phyloP scores from a whole-genome alignment of 2,329 filamentous ascomycete species.

The Aureobasidium sp. region DNA sequence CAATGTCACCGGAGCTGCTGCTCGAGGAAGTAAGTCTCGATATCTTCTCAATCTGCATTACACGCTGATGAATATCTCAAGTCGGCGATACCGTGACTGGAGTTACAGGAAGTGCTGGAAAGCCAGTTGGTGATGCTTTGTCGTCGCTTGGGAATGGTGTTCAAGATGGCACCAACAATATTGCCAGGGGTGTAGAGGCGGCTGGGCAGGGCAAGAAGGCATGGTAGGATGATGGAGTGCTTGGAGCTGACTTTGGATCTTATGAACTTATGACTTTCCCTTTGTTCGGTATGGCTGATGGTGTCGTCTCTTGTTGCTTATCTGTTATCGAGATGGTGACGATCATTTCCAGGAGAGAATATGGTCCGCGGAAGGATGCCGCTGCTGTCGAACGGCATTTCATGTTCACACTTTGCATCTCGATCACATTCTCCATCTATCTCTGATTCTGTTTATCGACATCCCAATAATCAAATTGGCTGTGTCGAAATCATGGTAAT shows the following conservation, averaged over 20 bases:
- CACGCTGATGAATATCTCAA: background rate
- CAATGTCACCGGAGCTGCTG: constrained; percentile 44
- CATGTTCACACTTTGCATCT: too few species aligned
- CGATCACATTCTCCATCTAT: too few species aligned
- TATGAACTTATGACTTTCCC: background rate
- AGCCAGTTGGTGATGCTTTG: constrained; percentile 38
- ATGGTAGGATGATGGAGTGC: constrained; percentile 11
- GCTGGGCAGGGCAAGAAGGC: constrained; percentile 41
- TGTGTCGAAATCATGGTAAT: too few species aligned
- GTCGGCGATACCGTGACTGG: constrained; percentile 41
- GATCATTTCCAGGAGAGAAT: background rate
- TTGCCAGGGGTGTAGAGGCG: constrained; percentile 41
- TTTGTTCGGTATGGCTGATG: background rate
- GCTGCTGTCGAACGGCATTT: too few species aligned
- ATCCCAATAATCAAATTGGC: too few species aligned
- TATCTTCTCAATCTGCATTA: background rate
- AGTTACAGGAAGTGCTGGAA: constrained; percentile 35
- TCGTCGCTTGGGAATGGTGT: constrained; percentile 39
- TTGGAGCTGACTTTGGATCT: too few species aligned
- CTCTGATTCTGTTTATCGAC: too few species aligned
- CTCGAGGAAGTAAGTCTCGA: constrained; percentile 28
- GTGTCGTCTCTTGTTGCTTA: too few species aligned
- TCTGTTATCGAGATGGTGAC: too few species aligned
- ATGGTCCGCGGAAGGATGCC: background rate
- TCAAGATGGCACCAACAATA: constrained; percentile 37